Evolutionary conservation across 179 eudicot species (phyloP).

Genomic region (Drosera spatulata): DNA sequence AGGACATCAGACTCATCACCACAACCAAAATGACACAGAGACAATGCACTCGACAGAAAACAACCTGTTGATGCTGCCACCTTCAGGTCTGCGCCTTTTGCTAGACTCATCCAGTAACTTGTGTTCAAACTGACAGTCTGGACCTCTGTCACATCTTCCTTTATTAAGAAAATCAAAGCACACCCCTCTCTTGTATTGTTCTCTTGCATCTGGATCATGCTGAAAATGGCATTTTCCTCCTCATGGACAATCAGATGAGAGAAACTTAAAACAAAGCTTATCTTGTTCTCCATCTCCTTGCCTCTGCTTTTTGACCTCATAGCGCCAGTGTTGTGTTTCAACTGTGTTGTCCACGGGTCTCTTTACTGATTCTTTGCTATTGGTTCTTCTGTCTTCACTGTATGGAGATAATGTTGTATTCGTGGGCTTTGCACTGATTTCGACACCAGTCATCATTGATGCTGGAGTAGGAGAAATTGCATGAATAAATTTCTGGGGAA

Average conservation of each 20-base stretch:
- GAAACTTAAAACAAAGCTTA: slow-evolving; percentile 69
- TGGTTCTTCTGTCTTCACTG: slow-evolving; percentile 20
- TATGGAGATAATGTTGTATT: slow-evolving; percentile 74
- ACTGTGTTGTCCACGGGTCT: slow-evolving; percentile 38
- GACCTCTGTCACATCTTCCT: slow-evolving; percentile 92
- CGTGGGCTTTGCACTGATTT: slow-evolving; percentile 55
- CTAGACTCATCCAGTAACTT: slow-evolving; percentile 54
- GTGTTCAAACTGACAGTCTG: slow-evolving; percentile 83
- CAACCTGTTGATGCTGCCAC: slow-evolving; percentile 51
- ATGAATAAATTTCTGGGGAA: slow-evolving; percentile 82
- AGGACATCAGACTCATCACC: too few relatives aligned
- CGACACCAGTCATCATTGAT: slow-evolving; percentile 67
- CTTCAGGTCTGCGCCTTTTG: slow-evolving; percentile 37
- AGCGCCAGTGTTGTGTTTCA: slow-evolving; percentile 91
- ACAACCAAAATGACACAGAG: neutral
- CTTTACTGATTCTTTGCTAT: slow-evolving; percentile 34
- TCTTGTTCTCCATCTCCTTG: slow-evolving; percentile 51
- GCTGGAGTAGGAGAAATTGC: slow-evolving; percentile 97
- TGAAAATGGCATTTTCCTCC: slow-evolving; percentile 74
- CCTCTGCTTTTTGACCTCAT: slow-evolving; percentile 77
- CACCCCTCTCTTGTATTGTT: slow-evolving; percentile 73
- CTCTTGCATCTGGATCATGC: slow-evolving; percentile 80
- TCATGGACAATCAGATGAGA: slow-evolving; percentile 84
- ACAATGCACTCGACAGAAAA: slow-evolving; percentile 3
- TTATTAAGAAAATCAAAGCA: slow-evolving; percentile 91